Evolutionary conservation across 257 asterid genomes (phyloP), one percentile per base, ranked within the genome.

Genomic region (Salvia splendens): DNA sequence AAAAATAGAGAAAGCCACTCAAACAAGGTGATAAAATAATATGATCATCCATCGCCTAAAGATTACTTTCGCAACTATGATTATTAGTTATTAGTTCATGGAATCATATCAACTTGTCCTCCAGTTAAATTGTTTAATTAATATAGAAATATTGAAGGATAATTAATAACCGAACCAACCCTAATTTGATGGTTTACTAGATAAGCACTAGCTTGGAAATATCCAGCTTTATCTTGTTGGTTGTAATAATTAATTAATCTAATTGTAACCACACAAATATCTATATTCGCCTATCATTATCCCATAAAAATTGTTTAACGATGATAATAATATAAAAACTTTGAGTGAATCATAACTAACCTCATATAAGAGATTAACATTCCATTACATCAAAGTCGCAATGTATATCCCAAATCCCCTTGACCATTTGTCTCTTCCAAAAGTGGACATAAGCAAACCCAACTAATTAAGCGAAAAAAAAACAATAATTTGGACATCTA

Each of bases 181-280:
- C 41, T 48, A 10, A 38, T 38, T 33, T 12, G 35, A 35, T 57
- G 59, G 67, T 12, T 33, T 24, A 69, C n/a, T 33, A 35, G 71
- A 71, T 71, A 77, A 61, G 72, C 69, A 72, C 65, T 62, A 77
- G 52, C 68, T 48, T 47, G 12, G 51, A 63, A 61, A 40, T 49
- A 30, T 58, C 70, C 28, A 33, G 11, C 45, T 12, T 24, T 12
- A 50, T 57, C 47, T 24, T 36, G 14, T 41, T 66, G 30, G 6
- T 65, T 41, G 57, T 28, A 68, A 59, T 64, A 48, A 48, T 12
- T 64, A 20, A 45, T 48, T 68, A 16, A 38, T 38, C 9, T 38
- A 68, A 72, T 63, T 62, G 28, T 38, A 77, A 55, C 72, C 33
- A 48, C 46, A 41, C 2, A 1, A 57, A 67, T 5, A 33, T 8